Evolutionary conservation across 148 eudicot species (phyloP), one percentile per base, ranked within the genome.

Genomic region (Dysphania ambrosioides): DNA sequence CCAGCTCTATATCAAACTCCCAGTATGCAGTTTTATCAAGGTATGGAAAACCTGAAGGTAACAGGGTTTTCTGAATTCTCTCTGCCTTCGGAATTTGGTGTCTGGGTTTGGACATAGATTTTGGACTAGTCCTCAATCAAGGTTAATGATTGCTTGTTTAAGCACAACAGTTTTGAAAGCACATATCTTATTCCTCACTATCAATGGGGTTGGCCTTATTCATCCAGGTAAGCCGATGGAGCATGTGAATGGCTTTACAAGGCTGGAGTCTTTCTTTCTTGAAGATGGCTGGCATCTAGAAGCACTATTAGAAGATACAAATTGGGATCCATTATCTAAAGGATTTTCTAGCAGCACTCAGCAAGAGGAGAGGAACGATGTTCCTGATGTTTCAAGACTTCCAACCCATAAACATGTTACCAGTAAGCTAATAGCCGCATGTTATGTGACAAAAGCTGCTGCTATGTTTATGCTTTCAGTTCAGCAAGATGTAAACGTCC

Each of bases 371-470:
- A 8, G 29, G 41, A 1, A n/a, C 18, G 8, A 38, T 2, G 1
- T 11, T 0, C 16, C 18, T 32, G 38, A 66, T 38, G 71, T 3
- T 18, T 34, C 78, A n/a, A n/a, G n/a, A n/a, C n/a, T n/a, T n/a
- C n/a, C n/a, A 58, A 5, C 58, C 3, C 6, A 40, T 24, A 29
- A 15, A 8, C 30, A 21, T 57, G 69, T 27, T 24, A 61, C 73
- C 38, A 70, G 42, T 23, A 77, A 77, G 59, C 70, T 77, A 27
- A 31, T 21, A 70, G 59, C 70, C 13, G 73, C 62, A n/a, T 61
- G 61, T 24, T 77, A 61, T 49, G 74, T 77, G 49, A 77, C 61
- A 51, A 70, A 61, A 70, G 79, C 74, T 49, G 79, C 79, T 27
- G 23, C 70, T 16, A 32, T 51, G 65, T 55, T 78, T 66, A 72